A percentile compares a stretch with the other conserved stretches of the same genome.
These are phyloP conservation scores for Penicillium sp. DNA, from an alignment of 2,329 filamentous ascomycete genomes.

Conservation along the genomic window DNA sequence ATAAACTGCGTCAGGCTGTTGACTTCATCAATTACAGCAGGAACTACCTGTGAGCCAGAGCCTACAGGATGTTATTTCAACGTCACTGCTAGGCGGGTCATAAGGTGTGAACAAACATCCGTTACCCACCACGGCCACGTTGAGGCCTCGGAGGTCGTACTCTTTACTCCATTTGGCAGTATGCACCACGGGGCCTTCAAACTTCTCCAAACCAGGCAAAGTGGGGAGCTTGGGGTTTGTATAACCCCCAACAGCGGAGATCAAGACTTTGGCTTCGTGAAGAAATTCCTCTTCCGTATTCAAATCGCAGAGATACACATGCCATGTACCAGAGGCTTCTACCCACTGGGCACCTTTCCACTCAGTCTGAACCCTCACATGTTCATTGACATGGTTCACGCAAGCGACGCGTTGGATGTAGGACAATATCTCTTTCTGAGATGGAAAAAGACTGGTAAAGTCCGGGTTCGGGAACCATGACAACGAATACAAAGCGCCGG, in stretches of 20 bases:
- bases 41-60: neutral
- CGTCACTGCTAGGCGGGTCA: too few relatives aligned
- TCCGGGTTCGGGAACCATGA: neutral
- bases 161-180: neutral
- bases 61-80: neutral
- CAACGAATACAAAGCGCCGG: neutral
- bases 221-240: neutral
- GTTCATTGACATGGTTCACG: neutral
- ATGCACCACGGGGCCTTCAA: neutral
- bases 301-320: neutral
- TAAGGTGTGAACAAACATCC: neutral
- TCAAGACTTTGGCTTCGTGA: neutral
- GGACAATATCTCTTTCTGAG: neutral
- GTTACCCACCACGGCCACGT: neutral
- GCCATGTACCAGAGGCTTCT: neutral
- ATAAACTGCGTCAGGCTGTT: neutral
- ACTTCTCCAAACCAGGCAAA: neutral
- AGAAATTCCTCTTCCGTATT: neutral
- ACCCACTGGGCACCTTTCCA: neutral
- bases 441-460: neutral
- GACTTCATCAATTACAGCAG: neutral
- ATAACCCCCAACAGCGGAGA: neutral
- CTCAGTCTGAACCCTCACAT: neutral
- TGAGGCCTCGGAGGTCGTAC: neutral
- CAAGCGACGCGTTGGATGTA: neutral